Base-by-base conservation (phyloP, 164 flowering plant species). In the Paratinospora sagittata region DNA sequence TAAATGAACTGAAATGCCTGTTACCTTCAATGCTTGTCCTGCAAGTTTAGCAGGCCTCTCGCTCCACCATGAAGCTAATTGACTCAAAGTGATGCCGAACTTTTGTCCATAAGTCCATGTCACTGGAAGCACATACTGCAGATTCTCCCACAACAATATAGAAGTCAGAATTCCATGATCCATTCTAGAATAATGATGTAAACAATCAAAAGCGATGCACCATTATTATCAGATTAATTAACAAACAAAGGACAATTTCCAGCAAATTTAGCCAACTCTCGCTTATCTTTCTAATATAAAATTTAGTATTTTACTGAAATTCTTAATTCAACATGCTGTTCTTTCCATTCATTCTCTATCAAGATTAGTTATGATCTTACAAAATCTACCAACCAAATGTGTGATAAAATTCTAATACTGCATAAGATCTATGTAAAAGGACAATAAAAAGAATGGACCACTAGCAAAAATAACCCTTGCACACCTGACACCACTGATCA, bases 51-150 rank as follows among this genome's bases (percentile, higher is more conserved):
- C 96, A 27, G 99, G 99, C 78, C 77, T 88, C 77, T 87, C 91
- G 64, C 98, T 89, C 99, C 99, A 93, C 99, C 89, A 89, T 26
- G 84, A 80, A 45, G 90, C 86, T 73, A 96, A 58, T 55, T 93
- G 95, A 60, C 86, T 85, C 70, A 90, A 80, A 69, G 90, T 86
- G 14, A 85, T 76, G n/a, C 91, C 98, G 81, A 90, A 82, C 78
- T 88, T 85, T 66, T 70, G 78, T 43, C 97, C 98, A 80, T 81
- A 81, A 14, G 97, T 78, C 99, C 99, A 96, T 70, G 98, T 93
- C 55, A 83, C 97, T 47, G 99, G 98, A 73, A 96, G 96, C 73
- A 91, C 97, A 79, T 91, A 93, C 97, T 96, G 89, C 87, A 85
- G 9, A 70, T 45, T 65, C 63, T 8, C 43, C 10, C 24, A 66